phyloP scores from a whole-genome alignment of 2,329 filamentous ascomycete genomes.

The Cadophora malorum region DNA sequence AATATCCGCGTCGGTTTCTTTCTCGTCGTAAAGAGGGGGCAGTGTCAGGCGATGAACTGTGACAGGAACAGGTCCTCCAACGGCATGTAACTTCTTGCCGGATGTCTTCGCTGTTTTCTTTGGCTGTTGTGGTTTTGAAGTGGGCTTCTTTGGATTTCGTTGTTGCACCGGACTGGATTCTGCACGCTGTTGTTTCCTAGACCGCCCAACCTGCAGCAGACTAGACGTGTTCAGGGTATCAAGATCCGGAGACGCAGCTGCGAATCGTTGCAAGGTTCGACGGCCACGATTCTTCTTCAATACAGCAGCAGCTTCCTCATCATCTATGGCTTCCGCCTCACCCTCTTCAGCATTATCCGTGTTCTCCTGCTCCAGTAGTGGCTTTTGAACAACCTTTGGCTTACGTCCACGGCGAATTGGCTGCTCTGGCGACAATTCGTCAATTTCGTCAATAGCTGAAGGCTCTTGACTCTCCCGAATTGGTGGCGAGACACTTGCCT shows the following conservation, averaged over 20 bases:
- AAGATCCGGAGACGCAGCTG: constrained; percentile 48
- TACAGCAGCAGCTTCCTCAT: constrained; percentile 47
- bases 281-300: constrained; percentile 49
- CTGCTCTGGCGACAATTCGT: constrained; percentile 45
- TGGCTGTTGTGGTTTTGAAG: constrained; percentile 33
- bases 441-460: constrained; percentile 33
- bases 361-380: constrained; percentile 45
- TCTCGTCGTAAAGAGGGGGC: constrained; percentile 49
- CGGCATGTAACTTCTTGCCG: constrained; percentile 39
- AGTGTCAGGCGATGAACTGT: constrained; percentile 66
- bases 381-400: constrained; percentile 6
- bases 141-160: constrained; percentile 33
- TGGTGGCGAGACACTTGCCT: constrained; percentile 1
- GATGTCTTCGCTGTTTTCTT: constrained; percentile 38
- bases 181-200: constrained; percentile 27
- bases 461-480: neutral
- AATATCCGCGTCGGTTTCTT: constrained; percentile 53
- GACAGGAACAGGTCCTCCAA: constrained; percentile 60
- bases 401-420: constrained; percentile 30
- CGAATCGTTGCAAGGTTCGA: constrained; percentile 36
- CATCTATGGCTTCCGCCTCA: constrained; percentile 42
- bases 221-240: constrained; percentile 48
- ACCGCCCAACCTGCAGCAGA: constrained; percentile 25
- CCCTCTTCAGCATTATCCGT: constrained; percentile 40
- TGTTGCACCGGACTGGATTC: constrained; percentile 33